Evolutionary conservation across 1,139 yeast genomes (phyloP).

Genomic region (Geotrichum siamense): DNA sequence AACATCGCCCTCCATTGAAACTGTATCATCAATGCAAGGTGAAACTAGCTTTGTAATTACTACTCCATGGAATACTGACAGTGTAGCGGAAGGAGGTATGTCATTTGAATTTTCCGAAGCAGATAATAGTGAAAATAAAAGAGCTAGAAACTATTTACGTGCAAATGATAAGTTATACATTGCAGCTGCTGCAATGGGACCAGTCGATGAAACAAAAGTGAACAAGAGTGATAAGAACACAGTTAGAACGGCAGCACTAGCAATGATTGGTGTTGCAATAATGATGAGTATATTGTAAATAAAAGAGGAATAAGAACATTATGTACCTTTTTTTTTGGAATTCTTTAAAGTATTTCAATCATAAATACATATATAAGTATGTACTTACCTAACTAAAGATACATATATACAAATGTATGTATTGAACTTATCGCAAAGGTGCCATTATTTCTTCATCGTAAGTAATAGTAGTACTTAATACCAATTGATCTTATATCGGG

Average conservation of each 20-base stretch:
- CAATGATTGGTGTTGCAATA: neutral
- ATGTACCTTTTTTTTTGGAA: too few relatives aligned
- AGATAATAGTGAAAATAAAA: neutral
- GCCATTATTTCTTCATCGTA: too few relatives aligned
- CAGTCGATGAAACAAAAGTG: neutral
- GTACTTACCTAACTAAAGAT: too few relatives aligned
- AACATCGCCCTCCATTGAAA: slow-evolving; percentile 2
- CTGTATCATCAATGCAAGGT: slow-evolving; percentile 4
- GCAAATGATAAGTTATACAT: neutral
- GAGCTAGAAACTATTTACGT: neutral
- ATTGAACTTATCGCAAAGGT: too few relatives aligned
- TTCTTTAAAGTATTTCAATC: too few relatives aligned
- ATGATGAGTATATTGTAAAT: slow-evolving; percentile 1
- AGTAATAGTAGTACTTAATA: too few relatives aligned
- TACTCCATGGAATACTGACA: slow-evolving; percentile 8
- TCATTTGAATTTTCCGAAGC: slow-evolving; percentile 14
- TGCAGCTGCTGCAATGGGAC: neutral
- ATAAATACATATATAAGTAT: too few relatives aligned
- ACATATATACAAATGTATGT: too few relatives aligned
- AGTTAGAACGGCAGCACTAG: neutral
- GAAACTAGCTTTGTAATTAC: slow-evolving; percentile 10
- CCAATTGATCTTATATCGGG: too few relatives aligned
- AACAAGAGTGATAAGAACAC: neutral
- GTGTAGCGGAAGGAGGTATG: slow-evolving; percentile 4
- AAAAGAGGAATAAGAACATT: too few relatives aligned